A percentile compares a stretch with the other conserved stretches of the same genome.
These are phyloP conservation scores for Phytophthora citrophthora DNA, from an alignment of 352 stramenopile genomes.

Conservation along the genomic window DNA sequence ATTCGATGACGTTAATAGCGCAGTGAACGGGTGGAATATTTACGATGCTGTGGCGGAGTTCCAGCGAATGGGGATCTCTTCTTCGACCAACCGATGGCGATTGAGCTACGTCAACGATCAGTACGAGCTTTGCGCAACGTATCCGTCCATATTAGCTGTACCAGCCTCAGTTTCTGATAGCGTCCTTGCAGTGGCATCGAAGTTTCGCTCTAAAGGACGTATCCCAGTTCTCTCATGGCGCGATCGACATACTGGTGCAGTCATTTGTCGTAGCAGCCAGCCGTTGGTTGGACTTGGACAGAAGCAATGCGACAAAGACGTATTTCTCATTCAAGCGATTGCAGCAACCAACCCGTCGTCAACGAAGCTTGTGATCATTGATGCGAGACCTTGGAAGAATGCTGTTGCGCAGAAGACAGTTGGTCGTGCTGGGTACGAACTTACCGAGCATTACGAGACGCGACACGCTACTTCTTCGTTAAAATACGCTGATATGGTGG, in stretches of 20 bases:
- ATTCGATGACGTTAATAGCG: conserved; percentile 46
- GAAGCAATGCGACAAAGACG: conserved; percentile 86
- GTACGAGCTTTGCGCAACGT: conserved; percentile 80
- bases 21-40: conserved; percentile 65
- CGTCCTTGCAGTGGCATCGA: conserved; percentile 68
- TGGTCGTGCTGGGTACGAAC: conserved; percentile 89
- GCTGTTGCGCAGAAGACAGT: conserved; percentile 91
- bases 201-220: conserved; percentile 85
- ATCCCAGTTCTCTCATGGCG: conserved; percentile 89
- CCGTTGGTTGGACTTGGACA: conserved; percentile 83
- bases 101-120: conserved; percentile 71
- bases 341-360: conserved; percentile 78
- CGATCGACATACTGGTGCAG: conserved; percentile 67
- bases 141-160: conserved; percentile 79
- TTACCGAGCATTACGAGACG: conserved; percentile 85
- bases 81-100: conserved; percentile 63
- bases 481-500: conserved; percentile 72
- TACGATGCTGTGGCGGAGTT: conserved; percentile 80
- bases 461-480: conserved; percentile 61
- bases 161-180: conserved; percentile 68
- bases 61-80: conserved; percentile 64
- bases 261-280: conserved; percentile 87
- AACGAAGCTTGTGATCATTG: conserved; percentile 89
- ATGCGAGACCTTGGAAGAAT: conserved; percentile 90
- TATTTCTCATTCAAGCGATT: conserved; percentile 85